phyloP scores from a whole-genome alignment of 2,329 filamentous ascomycete genomes.

The Thelonectria rubi region DNA sequence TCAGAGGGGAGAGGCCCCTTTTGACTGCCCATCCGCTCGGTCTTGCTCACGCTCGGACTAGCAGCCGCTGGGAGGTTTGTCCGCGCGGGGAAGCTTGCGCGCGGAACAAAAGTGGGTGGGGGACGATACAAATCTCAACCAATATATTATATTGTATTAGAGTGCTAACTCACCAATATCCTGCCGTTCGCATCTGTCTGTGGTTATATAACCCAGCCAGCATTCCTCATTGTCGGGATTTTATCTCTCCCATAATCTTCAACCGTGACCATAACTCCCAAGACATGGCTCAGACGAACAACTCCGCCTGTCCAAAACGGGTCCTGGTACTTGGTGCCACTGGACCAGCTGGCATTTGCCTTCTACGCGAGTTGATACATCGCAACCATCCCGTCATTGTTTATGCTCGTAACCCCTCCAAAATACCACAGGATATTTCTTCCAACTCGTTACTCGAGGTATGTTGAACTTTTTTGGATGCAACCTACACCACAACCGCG shows the following conservation, averaged over 20 bases:
- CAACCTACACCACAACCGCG: too few species aligned
- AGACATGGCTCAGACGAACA: neutral
- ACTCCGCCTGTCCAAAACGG: neutral
- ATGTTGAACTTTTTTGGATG: neutral
- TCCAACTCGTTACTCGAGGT: conserved; percentile 21
- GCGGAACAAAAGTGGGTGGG: neutral
- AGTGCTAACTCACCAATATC: too few species aligned
- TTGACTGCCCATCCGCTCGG: neutral
- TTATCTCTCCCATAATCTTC: too few species aligned
- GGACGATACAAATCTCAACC: neutral
- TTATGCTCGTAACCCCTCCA: conserved; percentile 22
- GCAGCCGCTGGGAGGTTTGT: neutral
- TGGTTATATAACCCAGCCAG: too few species aligned
- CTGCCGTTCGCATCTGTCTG: too few species aligned
- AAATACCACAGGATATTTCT: conserved; percentile 18
- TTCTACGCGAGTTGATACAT: conserved; percentile 43
- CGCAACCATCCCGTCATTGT: conserved; percentile 40
- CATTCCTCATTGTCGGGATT: too few species aligned
- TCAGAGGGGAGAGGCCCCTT: neutral
- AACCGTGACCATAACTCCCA: neutral
- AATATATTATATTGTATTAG: too few species aligned
- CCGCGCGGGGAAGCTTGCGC: conserved; percentile 9
- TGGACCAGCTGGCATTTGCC: conserved; percentile 44
- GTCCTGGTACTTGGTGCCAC: conserved; percentile 46
- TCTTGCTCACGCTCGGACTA: neutral